phyloP scores from a whole-genome alignment of 192 early-diverging fungal species.

The Obelidium mucronatum region DNA sequence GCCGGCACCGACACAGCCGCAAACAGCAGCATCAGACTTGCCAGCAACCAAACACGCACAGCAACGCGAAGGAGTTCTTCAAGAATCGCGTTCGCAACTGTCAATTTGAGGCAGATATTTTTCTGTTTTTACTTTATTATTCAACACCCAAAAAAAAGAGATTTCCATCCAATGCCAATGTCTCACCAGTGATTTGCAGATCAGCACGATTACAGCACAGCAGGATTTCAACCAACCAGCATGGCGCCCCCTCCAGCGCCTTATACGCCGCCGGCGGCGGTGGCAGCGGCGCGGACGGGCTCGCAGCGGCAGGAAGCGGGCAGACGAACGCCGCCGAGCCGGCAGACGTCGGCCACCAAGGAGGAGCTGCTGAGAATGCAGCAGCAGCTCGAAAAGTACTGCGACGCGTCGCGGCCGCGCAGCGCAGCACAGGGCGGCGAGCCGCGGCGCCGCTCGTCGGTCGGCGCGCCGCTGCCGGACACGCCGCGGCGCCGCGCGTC shows the following conservation, averaged over 20 bases:
- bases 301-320: no score
- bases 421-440: neutral
- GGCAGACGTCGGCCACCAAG: no score
- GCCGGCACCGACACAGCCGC: neutral
- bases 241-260: no score
- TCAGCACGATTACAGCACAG: no score
- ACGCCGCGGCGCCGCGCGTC: neutral
- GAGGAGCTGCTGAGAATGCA: slow-evolving; percentile 6
- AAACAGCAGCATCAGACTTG: neutral
- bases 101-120: neutral
- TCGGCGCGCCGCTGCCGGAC: neutral
- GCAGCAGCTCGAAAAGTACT: neutral
- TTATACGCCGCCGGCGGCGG: no score
- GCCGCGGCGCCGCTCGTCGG: neutral
- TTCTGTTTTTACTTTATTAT: no score
- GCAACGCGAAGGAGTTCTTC: neutral
- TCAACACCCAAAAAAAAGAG: no score
- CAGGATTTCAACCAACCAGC: no score
- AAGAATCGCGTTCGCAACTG: slow-evolving; percentile 2
- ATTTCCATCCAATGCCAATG: neutral
- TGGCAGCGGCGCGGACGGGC: no score
- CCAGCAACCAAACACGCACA: neutral
- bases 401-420: neutral
- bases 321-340: no score
- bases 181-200: neutral